Base-by-base conservation (phyloP, 805 yeast species). In the Cephaloascus fragrans region DNA sequence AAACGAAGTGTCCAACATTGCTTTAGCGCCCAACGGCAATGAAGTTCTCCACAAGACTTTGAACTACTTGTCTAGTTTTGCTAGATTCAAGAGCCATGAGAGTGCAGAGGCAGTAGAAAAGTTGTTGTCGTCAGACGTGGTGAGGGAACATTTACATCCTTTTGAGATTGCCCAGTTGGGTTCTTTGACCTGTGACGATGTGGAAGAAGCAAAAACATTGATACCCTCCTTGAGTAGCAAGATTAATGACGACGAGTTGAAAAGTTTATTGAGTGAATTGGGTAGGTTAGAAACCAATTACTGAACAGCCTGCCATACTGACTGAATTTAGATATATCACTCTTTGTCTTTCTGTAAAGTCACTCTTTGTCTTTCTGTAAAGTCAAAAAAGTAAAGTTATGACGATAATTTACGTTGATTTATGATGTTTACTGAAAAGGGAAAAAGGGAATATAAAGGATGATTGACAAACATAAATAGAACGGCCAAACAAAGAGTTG, bases 61-160 rank as follows among this genome's bases (percentile, higher is more conserved):
- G 56, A 93, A 87, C 56, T 86, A 87, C 55, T 67, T 93, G 44
- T 71, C 90, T 1, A 77, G 76, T 37, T 93, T 93, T 62, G 80
- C 96, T 3, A 71, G 97, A 49, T 93, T 90, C 61, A 81, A 87
- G 62, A 95, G 88, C 57, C 83, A 87, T 32, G 89, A 89, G 44
- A 87, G 97, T 0, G 89, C 93, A 26, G 80, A 86, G 41, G 96
- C 97, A 1, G 97, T 88, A 17, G 97, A 90, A 55, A 85, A 83
- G 48, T 64, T 93, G 45, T 69, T 93, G 53, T 80, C 77, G 44
- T 65, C 80, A 19, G 77, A 82, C 37, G 95, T 85, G 47, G 80
- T 77, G 19, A 19, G 10, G 32, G 64, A 65, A 43, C 68, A 70
- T 14, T 62, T 93, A 50, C 98, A 93, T 65, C 97, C 98, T 1